A percentile compares a stretch with the other conserved stretches of the same genome.
Conservation (phyloP, 192 early-diverging fungal genomes). For the Lobosporangium transversale region DNA sequence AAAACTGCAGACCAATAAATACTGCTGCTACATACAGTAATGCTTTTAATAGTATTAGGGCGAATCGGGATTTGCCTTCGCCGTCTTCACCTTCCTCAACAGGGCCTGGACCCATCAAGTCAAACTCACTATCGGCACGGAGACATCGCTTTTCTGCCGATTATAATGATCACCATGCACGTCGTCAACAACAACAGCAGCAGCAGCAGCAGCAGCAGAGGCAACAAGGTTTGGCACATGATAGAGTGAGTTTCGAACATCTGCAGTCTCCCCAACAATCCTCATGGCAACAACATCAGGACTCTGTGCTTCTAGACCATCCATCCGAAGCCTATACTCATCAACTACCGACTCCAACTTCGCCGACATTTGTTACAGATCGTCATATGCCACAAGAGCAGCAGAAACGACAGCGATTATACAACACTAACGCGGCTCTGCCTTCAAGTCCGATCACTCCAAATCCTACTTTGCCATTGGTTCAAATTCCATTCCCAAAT, state of each 20-base stretch:
- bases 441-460: background rate
- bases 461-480: constrained; percentile 10
- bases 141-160: constrained; percentile 25
- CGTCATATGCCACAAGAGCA: constrained; percentile 6
- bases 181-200: constrained; percentile 20
- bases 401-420: constrained; percentile 4
- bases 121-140: constrained; percentile 7
- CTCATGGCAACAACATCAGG: background rate
- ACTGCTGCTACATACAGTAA: background rate
- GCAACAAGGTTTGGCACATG: background rate
- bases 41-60: background rate
- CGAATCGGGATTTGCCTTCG: background rate
- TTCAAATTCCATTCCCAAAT: constrained; percentile 49
- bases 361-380: constrained; percentile 3
- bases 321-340: background rate
- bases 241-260: background rate
- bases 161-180: constrained; percentile 20
- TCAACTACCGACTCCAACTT: constrained; percentile 21
- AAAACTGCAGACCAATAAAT: background rate
- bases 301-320: background rate
- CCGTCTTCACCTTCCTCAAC: constrained; percentile 25
- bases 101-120: constrained; percentile 42
- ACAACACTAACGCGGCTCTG: background rate
- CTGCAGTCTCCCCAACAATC: background rate
- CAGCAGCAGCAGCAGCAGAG: constrained; percentile 8